Base-by-base conservation (phyloP, 305 asterid species). In the Fraxinus paxiana region DNA sequence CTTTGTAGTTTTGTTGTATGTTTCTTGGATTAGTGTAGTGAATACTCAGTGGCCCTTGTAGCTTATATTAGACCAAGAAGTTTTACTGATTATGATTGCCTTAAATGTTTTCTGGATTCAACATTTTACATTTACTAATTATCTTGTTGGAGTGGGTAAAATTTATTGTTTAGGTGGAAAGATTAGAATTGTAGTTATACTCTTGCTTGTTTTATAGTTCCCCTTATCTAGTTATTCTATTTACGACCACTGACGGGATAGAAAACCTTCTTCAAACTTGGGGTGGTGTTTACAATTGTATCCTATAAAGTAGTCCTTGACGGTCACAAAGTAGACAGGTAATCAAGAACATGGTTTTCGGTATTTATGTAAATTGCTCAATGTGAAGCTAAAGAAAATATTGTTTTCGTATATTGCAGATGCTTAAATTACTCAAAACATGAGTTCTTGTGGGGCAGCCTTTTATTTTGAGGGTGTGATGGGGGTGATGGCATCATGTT, bases 121-220 rank as follows among this genome's bases (percentile, higher is more conserved):
- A 79, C 69, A 77, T 77, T 48, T 76, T 6, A 12, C 6, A 8
- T 46, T 15, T 17, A 22, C n/a, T 30, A 10, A 54, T 75, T 38
- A 77, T 73, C 28, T 80, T 80, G 84, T 76, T 78, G 80, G 78
- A 82, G 81, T 82, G 26, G 83, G 85, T 78, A 31, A 69, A 69
- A 12, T 28, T 69, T 69, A 69, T 30, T 5, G 72, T 65, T 65
- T 65, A 26, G 73, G 35, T 22, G 63, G 70, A 48, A 28, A 26
- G 43, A 38, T 69, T 79, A 73, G 1, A 28, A 75, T 30, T 24
- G 18, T 10, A 56, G 5, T 79, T 54, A n/a, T 51, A 15, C 74
- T 28, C 61, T 63, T 81, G 8, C 37, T 46, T 43, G 43, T 54
- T 7, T 20, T 72, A 8, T 34, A 3, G 38, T 54, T 72, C 73